phyloP scores from a whole-genome alignment of 257 asterid species.

The Parsonsia alboflavescens region DNA sequence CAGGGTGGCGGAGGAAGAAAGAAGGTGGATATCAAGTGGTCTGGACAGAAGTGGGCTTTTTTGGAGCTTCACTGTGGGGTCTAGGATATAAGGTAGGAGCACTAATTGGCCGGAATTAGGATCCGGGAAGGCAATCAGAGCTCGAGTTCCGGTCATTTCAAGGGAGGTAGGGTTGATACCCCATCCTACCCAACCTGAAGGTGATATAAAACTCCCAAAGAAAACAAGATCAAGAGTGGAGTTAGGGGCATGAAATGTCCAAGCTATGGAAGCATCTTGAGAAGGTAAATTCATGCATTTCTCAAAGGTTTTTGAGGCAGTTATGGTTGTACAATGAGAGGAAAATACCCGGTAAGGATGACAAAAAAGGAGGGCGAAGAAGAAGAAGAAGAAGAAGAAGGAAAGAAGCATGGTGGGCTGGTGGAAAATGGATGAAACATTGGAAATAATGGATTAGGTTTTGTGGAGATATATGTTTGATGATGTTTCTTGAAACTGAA shows the following conservation, averaged over 20 bases:
- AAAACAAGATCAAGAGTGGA: slow-evolving; percentile 76
- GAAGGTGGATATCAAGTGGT: slow-evolving; percentile 66
- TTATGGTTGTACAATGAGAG: slow-evolving; percentile 48
- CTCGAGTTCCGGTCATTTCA: slow-evolving; percentile 85
- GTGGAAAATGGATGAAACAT: neutral
- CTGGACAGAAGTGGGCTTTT: slow-evolving; percentile 69
- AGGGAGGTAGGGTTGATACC: slow-evolving; percentile 81
- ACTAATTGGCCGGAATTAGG: slow-evolving; percentile 88
- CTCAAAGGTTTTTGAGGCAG: slow-evolving; percentile 48
- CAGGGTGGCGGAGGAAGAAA: slow-evolving; percentile 62
- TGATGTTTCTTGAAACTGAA: slow-evolving; percentile 11
- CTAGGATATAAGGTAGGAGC: slow-evolving; percentile 69
- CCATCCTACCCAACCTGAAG: slow-evolving; percentile 98
- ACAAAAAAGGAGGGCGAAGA: slow-evolving; percentile 20
- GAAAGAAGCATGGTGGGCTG: slow-evolving; percentile 15
- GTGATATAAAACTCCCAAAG: slow-evolving; percentile 80
- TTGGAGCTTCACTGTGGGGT: slow-evolving; percentile 70
- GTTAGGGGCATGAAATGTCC: slow-evolving; percentile 77
- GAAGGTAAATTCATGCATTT: slow-evolving; percentile 68
- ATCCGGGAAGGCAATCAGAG: slow-evolving; percentile 77
- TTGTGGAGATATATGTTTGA: slow-evolving; percentile 10
- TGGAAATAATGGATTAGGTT: neutral
- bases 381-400: slow-evolving; percentile 16
- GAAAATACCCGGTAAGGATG: slow-evolving; percentile 28
- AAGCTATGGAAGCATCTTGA: slow-evolving; percentile 82